These are phyloP conservation scores for Parmales sp. DNA, from an alignment of 108 stramenopile genomes.

Conservation along the genomic window DNA sequence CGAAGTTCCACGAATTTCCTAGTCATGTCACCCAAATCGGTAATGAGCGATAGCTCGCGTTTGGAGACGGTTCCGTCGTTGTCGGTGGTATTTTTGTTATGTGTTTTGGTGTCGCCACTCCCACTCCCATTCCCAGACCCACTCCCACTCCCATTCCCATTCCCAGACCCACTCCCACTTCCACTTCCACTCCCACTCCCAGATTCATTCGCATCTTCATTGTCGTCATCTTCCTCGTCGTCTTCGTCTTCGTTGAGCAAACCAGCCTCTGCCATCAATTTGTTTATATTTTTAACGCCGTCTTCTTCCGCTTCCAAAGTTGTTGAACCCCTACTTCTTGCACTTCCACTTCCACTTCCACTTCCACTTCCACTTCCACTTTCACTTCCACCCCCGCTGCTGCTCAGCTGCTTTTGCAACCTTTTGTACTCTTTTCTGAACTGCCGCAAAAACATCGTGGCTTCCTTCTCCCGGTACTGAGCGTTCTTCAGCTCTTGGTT, in stretches of 20 bases:
- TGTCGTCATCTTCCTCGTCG: background rate
- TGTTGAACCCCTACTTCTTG: no score
- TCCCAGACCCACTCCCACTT: background rate
- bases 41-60: constrained; percentile 58
- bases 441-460: constrained; percentile 67
- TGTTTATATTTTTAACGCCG: constrained; percentile 45
- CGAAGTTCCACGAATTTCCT: constrained; percentile 59
- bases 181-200: background rate
- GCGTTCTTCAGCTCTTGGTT: background rate
- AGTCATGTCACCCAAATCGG: constrained; percentile 51
- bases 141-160: background rate
- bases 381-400: no score
- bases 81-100: background rate
- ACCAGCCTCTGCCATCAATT: constrained; percentile 62
- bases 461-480: constrained; percentile 52
- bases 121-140: no score
- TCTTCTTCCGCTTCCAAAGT: background rate
- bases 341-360: no score
- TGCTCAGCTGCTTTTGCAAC: background rate
- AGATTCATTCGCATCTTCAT: background rate
- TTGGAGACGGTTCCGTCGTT: constrained; percentile 15
- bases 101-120: background rate
- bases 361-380: no score
- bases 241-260: constrained; percentile 62
- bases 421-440: constrained; percentile 66